These are phyloP conservation scores for Neurospora sp. DNA, from an alignment of 2,329 filamentous ascomycete species.

Conservation along the genomic window DNA sequence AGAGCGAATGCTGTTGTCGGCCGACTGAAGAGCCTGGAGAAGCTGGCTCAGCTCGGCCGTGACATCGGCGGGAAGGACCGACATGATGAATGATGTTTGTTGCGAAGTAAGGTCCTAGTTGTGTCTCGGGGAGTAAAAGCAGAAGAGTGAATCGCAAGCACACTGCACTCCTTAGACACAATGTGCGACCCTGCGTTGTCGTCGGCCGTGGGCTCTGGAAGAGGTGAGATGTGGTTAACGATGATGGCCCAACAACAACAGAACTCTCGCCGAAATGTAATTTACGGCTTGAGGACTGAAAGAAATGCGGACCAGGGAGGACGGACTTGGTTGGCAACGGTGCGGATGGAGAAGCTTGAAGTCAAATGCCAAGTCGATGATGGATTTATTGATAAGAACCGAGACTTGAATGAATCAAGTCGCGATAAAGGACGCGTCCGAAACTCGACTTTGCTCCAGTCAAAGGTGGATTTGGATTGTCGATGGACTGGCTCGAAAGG, in stretches of 20 bases:
- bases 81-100: constrained; percentile 45
- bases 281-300: background rate
- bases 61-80: constrained; percentile 73
- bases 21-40: constrained; percentile 75
- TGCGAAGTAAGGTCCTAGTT: background rate
- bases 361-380: background rate
- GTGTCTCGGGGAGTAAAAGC: background rate
- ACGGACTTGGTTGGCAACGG: background rate
- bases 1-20: constrained; percentile 77
- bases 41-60: constrained; percentile 78
- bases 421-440: constrained; percentile 10
- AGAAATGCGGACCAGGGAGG: background rate
- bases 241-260: background rate
- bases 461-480: background rate
- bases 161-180: background rate
- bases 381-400: background rate
- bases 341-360: background rate
- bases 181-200: background rate
- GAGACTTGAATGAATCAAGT: background rate
- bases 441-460: background rate
- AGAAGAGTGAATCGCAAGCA: constrained; percentile 3
- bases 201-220: background rate
- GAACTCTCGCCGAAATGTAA: background rate
- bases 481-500: constrained; percentile 1
- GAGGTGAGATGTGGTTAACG: background rate